Base-by-base conservation (phyloP, 1,139 yeast species). In the Citeromyces hawaiiensis region DNA sequence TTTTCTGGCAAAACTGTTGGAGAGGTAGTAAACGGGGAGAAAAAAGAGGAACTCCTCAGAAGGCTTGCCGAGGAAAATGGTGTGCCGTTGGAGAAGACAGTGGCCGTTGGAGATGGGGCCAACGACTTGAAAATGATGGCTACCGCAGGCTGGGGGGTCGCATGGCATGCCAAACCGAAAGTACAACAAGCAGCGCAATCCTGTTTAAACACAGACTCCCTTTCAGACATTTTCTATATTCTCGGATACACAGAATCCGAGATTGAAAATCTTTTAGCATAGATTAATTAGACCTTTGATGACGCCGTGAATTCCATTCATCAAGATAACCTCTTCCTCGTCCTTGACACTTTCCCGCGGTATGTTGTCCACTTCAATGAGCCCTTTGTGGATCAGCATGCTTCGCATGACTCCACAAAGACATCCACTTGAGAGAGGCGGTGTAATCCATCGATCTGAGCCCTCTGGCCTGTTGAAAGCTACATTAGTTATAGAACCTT, bases 41-140 rank as follows among this genome's bases (percentile, higher is more conserved):
- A 70, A 49, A 93, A 93, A 59, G 95, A 94, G 0, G 71, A 75
- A 40, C 67, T 91, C 17, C 63, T 91, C 40, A 59, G 68, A 38
- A 72, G 75, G 50, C 75, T 91, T 36, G 93, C 96, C 1, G 48
- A 56, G 2, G 70, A 69, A 41, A 86, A 83, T 47, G 59, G 60
- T 3, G 68, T 88, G 27, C 74, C 73, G 21, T 62, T 81, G 3
- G 60, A 58, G 35, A 56, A 68, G 14, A 75, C 80, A 0, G 80
- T 85, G 38, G 97, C 97, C 34, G 85, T 93, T 32, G 99, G 99
- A 25, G 98, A 93, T 56, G 98, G 98, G 27, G 95, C 97, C 19
- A 93, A 93, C 52, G 99, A 93, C 59, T 66, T 93, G 55, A 73
- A 74, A 36, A 94, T 94, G 88, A 91, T 93, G 97, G 72, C 67